Percentiles rank a stretch among this genome's conserved stretches.
phyloP scores from a whole-genome alignment of 1,284 basidiomycete genomes.

The Salmacisia buchloeana region DNA sequence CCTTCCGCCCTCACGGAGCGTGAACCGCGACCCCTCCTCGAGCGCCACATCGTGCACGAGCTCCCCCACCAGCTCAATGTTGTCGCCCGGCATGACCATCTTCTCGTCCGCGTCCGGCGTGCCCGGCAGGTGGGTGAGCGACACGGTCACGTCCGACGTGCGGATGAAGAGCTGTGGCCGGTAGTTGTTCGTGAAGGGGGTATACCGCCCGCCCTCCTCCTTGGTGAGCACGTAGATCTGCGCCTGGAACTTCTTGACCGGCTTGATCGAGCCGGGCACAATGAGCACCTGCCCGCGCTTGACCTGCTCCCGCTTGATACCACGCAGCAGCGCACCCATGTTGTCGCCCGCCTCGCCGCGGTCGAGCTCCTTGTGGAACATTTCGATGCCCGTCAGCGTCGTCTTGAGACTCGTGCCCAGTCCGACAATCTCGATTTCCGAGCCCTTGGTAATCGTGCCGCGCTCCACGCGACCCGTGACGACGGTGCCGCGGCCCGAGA shows the following conservation, averaged over 20 bases:
- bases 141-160: constrained; percentile 86
- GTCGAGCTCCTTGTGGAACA: constrained; percentile 99
- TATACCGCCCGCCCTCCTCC: constrained; percentile 96
- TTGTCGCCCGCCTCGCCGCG: constrained; percentile 98
- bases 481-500: constrained; percentile 96
- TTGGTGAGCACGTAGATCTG: constrained; percentile 66
- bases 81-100: constrained; percentile 97
- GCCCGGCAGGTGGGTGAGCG: constrained; percentile 79
- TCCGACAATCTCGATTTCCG: constrained; percentile 90
- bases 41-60: constrained; percentile 84
- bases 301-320: constrained; percentile 94
- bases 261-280: constrained; percentile 86
- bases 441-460: constrained; percentile 84
- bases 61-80: constrained; percentile 84
- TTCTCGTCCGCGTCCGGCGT: constrained; percentile 53
- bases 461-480: constrained; percentile 96
- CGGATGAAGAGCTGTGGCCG: constrained; percentile 93
- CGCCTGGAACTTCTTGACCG: constrained; percentile 75
- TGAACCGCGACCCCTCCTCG: constrained; percentile 91
- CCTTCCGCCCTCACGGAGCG: constrained; percentile 91
- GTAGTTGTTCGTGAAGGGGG: constrained; percentile 95
- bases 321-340: constrained; percentile 95
- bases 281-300: constrained; percentile 87
- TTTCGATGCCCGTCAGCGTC: constrained; percentile 93
- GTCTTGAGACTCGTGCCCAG: constrained; percentile 81